Conservation (phyloP, 2,329 filamentous ascomycete genomes). For the Paramyrothecium sp. region DNA sequence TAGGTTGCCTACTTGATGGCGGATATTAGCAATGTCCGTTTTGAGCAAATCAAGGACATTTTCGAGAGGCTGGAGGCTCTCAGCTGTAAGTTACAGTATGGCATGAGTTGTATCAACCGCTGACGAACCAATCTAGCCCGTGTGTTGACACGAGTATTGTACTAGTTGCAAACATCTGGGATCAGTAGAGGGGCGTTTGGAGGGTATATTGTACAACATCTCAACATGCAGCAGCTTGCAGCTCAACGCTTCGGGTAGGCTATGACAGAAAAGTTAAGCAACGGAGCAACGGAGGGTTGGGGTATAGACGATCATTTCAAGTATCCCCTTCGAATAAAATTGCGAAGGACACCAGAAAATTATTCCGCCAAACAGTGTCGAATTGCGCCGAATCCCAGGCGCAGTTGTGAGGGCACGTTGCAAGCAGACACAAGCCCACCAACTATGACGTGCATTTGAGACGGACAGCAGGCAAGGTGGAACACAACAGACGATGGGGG, state of each 20-base stretch:
- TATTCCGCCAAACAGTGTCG: too few species aligned
- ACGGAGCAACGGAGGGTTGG: too few species aligned
- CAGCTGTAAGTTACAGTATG: slow-evolving; percentile 58
- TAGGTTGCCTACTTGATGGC: slow-evolving; percentile 94
- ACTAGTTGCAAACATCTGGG: slow-evolving; percentile 25
- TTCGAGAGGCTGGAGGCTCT: slow-evolving; percentile 80
- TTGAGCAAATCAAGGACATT: slow-evolving; percentile 79
- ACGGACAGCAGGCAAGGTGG: too few species aligned
- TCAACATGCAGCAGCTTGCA: neutral
- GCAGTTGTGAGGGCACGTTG: too few species aligned
- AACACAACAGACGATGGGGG: too few species aligned
- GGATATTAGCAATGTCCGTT: slow-evolving; percentile 85
- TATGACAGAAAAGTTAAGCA: neutral
- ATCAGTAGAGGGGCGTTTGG: neutral
- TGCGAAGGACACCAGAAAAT: too few species aligned
- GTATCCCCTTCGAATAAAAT: too few species aligned
- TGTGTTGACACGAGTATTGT: slow-evolving; percentile 46
- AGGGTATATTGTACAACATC: neutral
- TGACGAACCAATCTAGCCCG: slow-evolving; percentile 31
- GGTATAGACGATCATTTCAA: too few species aligned
- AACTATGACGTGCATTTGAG: too few species aligned
- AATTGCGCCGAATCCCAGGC: too few species aligned
- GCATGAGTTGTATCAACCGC: neutral
- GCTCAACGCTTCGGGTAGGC: neutral
- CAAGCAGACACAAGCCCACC: too few species aligned